These are phyloP conservation scores for Clonostachys byssicola DNA, from an alignment of 2,329 filamentous ascomycete species.

Conservation along the genomic window DNA sequence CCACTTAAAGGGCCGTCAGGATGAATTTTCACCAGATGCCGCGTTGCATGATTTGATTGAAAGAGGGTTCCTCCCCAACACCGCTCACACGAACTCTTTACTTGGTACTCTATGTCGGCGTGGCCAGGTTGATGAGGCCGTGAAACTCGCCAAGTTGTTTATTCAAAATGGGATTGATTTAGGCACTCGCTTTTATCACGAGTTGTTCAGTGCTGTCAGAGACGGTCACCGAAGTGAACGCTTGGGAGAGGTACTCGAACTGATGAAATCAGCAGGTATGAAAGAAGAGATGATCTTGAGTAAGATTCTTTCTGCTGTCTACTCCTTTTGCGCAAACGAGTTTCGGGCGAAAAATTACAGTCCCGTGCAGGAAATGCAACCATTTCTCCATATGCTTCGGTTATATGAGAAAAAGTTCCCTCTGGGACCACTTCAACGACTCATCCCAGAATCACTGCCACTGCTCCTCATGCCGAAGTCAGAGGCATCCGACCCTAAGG, in stretches of 20 bases:
- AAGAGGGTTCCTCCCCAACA: conserved; percentile 58
- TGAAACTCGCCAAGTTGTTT: conserved; percentile 1
- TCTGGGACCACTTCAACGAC: conserved; percentile 35
- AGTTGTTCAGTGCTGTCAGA: too few species aligned
- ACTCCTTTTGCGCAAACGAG: conserved; percentile 36
- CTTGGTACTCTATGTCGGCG: conserved; percentile 63
- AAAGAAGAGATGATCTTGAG: conserved; percentile 26
- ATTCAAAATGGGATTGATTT: too few species aligned
- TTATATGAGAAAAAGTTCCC: conserved; percentile 45
- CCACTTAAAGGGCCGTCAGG: conserved; percentile 5
- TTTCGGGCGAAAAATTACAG: conserved; percentile 16
- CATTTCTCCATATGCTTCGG: conserved; percentile 43
- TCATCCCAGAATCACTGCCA: conserved; percentile 27
- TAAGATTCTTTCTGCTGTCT: conserved; percentile 43
- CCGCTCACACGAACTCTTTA: conserved; percentile 60
- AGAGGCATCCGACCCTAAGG: neutral
- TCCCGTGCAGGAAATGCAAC: conserved; percentile 24
- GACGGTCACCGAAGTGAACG: too few species aligned
- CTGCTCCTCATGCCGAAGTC: conserved; percentile 11
- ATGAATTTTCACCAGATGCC: conserved; percentile 19
- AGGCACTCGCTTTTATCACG: too few species aligned
- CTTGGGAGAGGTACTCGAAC: conserved; percentile 34
- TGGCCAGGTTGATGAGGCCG: neutral
- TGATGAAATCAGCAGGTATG: conserved; percentile 43
- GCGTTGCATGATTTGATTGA: conserved; percentile 41